Percentiles rank a stretch among this genome's conserved stretches.
Conservation (phyloP, 768 basidiomycete genomes). For the Agaricus subrufescens region DNA sequence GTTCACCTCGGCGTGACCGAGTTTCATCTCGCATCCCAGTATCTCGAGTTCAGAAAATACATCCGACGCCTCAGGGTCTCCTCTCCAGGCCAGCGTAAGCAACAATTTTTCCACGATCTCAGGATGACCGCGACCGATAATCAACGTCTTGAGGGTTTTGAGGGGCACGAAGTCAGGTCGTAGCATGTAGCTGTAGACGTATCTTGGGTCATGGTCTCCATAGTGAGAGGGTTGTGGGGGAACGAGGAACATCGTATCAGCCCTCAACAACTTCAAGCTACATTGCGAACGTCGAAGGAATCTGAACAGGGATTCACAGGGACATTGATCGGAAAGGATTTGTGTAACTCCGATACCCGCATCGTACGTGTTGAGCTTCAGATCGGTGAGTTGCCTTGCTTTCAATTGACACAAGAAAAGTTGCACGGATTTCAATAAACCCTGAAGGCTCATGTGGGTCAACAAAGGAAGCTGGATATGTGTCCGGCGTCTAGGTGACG, state of each 20-base stretch:
- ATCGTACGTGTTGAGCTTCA: conserved; percentile 7
- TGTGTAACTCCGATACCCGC: conserved; percentile 9
- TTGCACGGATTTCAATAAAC: conserved; percentile 8
- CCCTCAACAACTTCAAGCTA: conserved; percentile 1
- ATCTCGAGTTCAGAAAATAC: conserved; percentile 2
- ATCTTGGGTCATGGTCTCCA: neutral
- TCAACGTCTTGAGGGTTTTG: conserved; percentile 5
- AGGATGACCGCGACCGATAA: conserved; percentile 8
- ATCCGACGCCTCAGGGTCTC: conserved; percentile 2
- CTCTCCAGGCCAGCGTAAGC: conserved; percentile 8
- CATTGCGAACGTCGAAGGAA: conserved; percentile 10
- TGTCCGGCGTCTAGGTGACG: conserved; percentile 2
- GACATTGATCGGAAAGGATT: conserved; percentile 4
- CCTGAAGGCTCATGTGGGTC: conserved; percentile 7
- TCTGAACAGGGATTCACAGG: conserved; percentile 9
- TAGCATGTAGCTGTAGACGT: conserved; percentile 9
- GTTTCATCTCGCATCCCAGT: conserved; percentile 9
- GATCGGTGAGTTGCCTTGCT: neutral
- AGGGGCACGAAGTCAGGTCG: conserved; percentile 7
- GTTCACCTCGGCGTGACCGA: conserved; percentile 1
- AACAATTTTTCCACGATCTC: conserved; percentile 9
- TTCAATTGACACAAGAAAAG: conserved; percentile 3
- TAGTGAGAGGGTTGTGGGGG: conserved; percentile 2
- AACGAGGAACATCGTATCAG: conserved; percentile 9
- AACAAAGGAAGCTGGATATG: conserved; percentile 8